These are phyloP conservation scores for Casaregolazyma suthepensis DNA, from an alignment of 1,139 yeast species.

Conservation along the genomic window DNA sequence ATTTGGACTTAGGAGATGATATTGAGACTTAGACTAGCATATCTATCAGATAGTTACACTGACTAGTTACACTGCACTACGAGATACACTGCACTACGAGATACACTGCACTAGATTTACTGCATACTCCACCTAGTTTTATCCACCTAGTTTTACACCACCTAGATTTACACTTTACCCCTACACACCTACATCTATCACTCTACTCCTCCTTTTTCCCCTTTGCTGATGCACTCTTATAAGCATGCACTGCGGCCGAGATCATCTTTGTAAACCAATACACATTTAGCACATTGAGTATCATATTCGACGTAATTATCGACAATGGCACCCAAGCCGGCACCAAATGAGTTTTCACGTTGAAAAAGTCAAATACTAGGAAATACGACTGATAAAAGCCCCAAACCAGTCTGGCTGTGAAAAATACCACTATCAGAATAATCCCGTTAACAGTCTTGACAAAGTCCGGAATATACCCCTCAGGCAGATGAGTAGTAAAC, in stretches of 20 bases:
- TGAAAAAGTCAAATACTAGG: slow-evolving; percentile 20
- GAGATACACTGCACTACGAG: too few species aligned
- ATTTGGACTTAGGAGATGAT: neutral
- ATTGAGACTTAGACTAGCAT: neutral
- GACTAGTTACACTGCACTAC: too few species aligned
- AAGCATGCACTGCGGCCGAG: slow-evolving; percentile 15
- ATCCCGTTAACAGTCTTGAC: slow-evolving; percentile 64
- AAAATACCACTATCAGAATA: slow-evolving; percentile 61
- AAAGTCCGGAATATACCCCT: slow-evolving; percentile 43
- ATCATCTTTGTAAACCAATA: slow-evolving; percentile 73
- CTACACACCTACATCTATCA: neutral
- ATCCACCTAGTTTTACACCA: neutral
- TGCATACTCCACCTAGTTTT: neutral
- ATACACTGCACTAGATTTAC: too few species aligned
- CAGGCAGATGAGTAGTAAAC: slow-evolving; percentile 75
- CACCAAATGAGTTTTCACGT: slow-evolving; percentile 23
- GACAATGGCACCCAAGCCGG: slow-evolving; percentile 43
- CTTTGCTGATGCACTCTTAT: neutral
- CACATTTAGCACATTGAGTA: slow-evolving; percentile 61
- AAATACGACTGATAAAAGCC: slow-evolving; percentile 68
- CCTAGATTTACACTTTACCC: too few species aligned
- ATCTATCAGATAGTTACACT: too few species aligned
- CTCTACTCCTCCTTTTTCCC: neutral
- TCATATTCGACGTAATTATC: slow-evolving; percentile 55
- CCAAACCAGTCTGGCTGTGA: slow-evolving; percentile 74